phyloP scores from a whole-genome alignment of 805 yeast species.

The Sungouiella thailandica region DNA sequence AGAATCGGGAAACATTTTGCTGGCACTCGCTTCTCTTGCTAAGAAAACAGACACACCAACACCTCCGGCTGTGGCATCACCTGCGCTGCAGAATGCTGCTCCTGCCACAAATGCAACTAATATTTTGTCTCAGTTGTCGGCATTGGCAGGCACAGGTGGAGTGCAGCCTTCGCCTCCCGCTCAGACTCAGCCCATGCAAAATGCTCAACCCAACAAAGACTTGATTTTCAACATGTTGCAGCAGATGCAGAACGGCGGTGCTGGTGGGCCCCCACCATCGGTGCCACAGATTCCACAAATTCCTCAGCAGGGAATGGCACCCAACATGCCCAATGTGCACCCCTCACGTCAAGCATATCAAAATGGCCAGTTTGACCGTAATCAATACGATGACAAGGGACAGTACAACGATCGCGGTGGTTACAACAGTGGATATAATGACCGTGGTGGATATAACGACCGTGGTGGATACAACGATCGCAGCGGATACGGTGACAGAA shows the following conservation, averaged over 20 bases:
- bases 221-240: conserved; percentile 49
- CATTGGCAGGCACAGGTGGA: conserved; percentile 23
- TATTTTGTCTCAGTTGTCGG: conserved; percentile 41
- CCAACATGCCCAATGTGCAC: conserved; percentile 2
- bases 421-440: no score
- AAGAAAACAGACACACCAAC: conserved; percentile 32
- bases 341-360: not conserved
- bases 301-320: conserved; percentile 3
- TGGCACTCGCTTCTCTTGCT: conserved; percentile 64
- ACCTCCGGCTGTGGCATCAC: conserved; percentile 24
- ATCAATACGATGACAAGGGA: no score
- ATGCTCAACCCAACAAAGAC: conserved; percentile 24
- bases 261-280: not conserved
- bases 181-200: conserved; percentile 5
- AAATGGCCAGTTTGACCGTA: no score
- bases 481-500: not conserved
- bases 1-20: conserved; percentile 61
- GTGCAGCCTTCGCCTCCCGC: conserved; percentile 10
- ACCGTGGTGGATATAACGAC: no score
- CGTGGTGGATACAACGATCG: not conserved
- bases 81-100: conserved; percentile 15
- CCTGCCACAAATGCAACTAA: conserved; percentile 27
- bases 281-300: conserved; percentile 8
- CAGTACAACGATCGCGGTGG: no score
- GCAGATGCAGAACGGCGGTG: conserved; percentile 35